Evolutionary conservation across 306 rosid genomes (phyloP).

Genomic region (Trifolium pratense): DNA sequence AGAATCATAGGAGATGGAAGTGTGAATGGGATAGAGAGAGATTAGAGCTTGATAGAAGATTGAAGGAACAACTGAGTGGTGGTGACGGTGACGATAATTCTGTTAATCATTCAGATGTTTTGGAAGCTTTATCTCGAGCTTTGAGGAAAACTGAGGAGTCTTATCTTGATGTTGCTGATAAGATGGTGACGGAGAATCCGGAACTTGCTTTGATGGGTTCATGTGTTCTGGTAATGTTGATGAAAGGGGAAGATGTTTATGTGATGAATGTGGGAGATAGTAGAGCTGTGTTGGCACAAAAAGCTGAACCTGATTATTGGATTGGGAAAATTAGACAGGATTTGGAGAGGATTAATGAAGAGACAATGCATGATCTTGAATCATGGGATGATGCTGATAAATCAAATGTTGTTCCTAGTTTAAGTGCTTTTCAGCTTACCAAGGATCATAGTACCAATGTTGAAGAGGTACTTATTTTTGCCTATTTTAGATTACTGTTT

Average conservation of each 20-base stretch:
- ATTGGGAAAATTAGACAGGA: conserved; percentile 82
- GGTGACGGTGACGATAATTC: conserved; percentile 10
- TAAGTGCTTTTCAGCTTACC: conserved; percentile 79
- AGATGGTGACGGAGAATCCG: conserved; percentile 83
- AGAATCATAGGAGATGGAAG: conserved; percentile 89
- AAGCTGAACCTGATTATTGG: conserved; percentile 96
- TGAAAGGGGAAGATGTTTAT: conserved; percentile 97
- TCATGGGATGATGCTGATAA: conserved; percentile 69
- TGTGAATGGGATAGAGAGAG: conserved; percentile 94
- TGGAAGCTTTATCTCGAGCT: conserved; percentile 84
- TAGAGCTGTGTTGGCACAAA: conserved; percentile 86
- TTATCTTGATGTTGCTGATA: conserved; percentile 80
- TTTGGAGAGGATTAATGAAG: conserved; percentile 93
- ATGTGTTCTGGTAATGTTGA: conserved; percentile 93
- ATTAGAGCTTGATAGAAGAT: conserved; percentile 79
- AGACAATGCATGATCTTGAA: conserved; percentile 89
- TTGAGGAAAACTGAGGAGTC: conserved; percentile 88
- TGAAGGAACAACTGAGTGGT: conserved; percentile 66
- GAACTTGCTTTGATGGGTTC: conserved; percentile 98
- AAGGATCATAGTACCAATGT: conserved; percentile 86
- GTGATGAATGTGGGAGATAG: conserved; percentile 97
- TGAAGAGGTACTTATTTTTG: conserved; percentile 58
- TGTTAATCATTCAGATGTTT: conserved; percentile 70
- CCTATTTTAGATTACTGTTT: conserved; percentile 26
- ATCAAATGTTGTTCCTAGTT: conserved; percentile 53